Base-by-base conservation (phyloP, 2,329 filamentous ascomycete genomes). In the Calonectria montana region DNA sequence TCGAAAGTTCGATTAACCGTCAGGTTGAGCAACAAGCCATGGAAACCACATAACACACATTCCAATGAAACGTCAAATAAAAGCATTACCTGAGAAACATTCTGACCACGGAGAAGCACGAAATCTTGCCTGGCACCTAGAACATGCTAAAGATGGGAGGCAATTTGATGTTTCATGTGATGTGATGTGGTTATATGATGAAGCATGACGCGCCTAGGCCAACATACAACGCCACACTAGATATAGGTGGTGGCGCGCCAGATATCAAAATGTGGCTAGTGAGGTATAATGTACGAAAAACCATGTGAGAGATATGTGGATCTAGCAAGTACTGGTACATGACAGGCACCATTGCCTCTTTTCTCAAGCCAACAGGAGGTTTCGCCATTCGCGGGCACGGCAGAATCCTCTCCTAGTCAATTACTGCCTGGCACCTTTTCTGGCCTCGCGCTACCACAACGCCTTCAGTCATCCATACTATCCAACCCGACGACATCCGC, bases 331-430 rank as follows among this genome's bases (percentile, higher is more conserved):
- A 76, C 53, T 35, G 21, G 29, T 78, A 78, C 75, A 48, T 59
- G 15, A 76, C 73, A 37, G 39, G 8, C 2, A 15, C 31, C 43
- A 47, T 71, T n/a, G 37, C 66, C 71, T 53, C 63, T 72, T 72
- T 71, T 71, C 62, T 37, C 62, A 57, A 66, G 62, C 71, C 64
- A 69, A 55, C 73, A 66, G 64, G 72, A 77, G 73, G 69, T 70
- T 75, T 66, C 45, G 63, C 72, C 62, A 69, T 74, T 75, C 67
- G 63, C 39, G 64, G 73, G 71, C 74, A 67, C 72, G 75, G 73
- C 77, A 80, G 77, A 78, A 80, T 77, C 77, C 75, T 76, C 74
- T 62, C 63, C 70, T 65, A 76, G 67, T 64, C 69, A 59, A 39
- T 73, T 63, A 73, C 65, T 69, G 62, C 66, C 69, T 71, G 64